These are phyloP conservation scores for Mycena capillaripes DNA, from an alignment of 768 basidiomycete species.

Conservation along the genomic window DNA sequence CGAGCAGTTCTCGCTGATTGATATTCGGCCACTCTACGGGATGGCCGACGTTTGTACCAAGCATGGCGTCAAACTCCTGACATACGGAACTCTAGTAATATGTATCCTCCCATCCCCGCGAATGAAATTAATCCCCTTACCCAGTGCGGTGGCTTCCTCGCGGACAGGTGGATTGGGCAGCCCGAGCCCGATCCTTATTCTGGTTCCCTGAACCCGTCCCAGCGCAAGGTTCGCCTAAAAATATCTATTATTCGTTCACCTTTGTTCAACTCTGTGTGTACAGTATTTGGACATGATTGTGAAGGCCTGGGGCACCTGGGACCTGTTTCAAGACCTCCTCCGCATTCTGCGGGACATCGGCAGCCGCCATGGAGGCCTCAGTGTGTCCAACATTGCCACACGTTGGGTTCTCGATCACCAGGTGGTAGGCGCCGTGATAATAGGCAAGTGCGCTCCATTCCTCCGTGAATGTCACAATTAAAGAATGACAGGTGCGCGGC, in stretches of 20 bases:
- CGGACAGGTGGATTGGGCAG: slow-evolving; percentile 78
- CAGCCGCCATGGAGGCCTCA: slow-evolving; percentile 73
- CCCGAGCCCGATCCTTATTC: slow-evolving; percentile 81
- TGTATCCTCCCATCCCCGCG: slow-evolving; percentile 40
- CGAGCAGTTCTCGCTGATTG: slow-evolving; percentile 82
- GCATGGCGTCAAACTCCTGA: slow-evolving; percentile 79
- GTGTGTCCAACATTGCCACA: slow-evolving; percentile 84
- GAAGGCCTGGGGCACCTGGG: slow-evolving; percentile 84
- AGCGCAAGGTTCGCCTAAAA: slow-evolving; percentile 73
- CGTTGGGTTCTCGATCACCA: slow-evolving; percentile 87
- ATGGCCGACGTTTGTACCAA: slow-evolving; percentile 84
- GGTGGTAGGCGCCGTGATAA: slow-evolving; percentile 84
- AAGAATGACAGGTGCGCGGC: slow-evolving; percentile 66
- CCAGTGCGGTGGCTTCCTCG: slow-evolving; percentile 87
- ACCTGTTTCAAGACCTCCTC: slow-evolving; percentile 79
- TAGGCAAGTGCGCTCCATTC: slow-evolving; percentile 62
- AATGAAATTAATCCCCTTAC: neutral
- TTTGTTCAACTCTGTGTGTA: neutral
- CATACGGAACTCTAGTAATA: slow-evolving; percentile 87
- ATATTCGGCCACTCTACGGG: slow-evolving; percentile 81
- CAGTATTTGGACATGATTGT: slow-evolving; percentile 90
- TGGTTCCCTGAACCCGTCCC: slow-evolving; percentile 79
- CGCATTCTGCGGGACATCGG: slow-evolving; percentile 72
- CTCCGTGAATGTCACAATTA: neutral
- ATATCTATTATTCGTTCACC: neutral